phyloP scores from a whole-genome alignment of 495 filamentous ascomycete genomes.

The Hypoxylon subgilvum region DNA sequence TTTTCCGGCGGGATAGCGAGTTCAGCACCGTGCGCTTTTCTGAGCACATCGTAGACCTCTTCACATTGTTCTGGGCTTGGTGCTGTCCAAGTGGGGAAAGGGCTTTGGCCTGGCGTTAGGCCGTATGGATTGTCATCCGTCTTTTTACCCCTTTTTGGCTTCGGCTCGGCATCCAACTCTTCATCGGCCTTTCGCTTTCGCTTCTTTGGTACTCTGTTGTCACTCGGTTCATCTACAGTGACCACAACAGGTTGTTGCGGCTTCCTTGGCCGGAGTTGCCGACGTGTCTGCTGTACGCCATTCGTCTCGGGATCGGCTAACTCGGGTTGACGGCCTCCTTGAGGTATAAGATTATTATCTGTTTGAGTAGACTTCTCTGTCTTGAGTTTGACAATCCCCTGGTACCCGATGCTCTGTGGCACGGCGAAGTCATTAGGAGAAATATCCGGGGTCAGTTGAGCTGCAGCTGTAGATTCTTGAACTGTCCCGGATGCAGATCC shows the following conservation, averaged over 20 bases:
- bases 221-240: neutral
- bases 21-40: constrained; percentile 69
- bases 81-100: constrained; percentile 70
- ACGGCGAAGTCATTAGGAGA: neutral
- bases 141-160: constrained; percentile 34
- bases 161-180: neutral
- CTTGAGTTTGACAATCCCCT: constrained; percentile 4
- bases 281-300: neutral
- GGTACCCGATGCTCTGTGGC: neutral
- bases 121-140: constrained; percentile 54
- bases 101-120: constrained; percentile 57
- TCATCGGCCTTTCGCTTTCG: constrained; percentile 8
- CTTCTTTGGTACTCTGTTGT: constrained; percentile 4
- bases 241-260: neutral
- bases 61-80: constrained; percentile 77
- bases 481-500: neutral
- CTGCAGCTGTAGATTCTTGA: neutral
- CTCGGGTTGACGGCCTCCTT: neutral
- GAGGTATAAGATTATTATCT: neutral
- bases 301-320: neutral
- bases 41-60: constrained; percentile 73
- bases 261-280: constrained; percentile 15
- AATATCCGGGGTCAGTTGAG: neutral
- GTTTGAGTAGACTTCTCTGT: neutral
- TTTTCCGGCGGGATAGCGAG: constrained; percentile 65